These are phyloP conservation scores for Pythium sukuiense DNA, from an alignment of 352 stramenopile genomes.

Conservation along the genomic window DNA sequence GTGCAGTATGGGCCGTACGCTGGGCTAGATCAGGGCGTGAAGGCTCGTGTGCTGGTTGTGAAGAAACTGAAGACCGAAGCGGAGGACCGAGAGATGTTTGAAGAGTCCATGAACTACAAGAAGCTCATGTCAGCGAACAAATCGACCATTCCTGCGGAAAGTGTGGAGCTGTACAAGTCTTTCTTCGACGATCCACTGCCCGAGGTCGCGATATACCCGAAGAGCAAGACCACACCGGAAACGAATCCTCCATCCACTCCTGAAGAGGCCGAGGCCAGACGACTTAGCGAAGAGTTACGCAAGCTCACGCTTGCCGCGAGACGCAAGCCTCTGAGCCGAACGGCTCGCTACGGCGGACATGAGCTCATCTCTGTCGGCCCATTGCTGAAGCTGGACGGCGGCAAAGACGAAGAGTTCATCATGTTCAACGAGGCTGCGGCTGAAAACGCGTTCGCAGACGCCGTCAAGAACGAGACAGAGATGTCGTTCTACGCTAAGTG, in stretches of 20 bases:
- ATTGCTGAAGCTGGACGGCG: constrained; percentile 78
- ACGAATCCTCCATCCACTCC: neutral
- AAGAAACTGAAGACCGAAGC: constrained; percentile 76
- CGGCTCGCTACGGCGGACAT: constrained; percentile 27
- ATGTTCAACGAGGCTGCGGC: constrained; percentile 77
- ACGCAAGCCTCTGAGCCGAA: constrained; percentile 1
- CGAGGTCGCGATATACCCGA: constrained; percentile 48
- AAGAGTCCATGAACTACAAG: constrained; percentile 70
- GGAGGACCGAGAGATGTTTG: constrained; percentile 69
- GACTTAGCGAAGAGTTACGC: constrained; percentile 12
- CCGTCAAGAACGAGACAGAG: constrained; percentile 79
- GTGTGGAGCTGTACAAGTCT: constrained; percentile 77
- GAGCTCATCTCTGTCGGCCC: constrained; percentile 68
- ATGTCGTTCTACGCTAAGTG: constrained; percentile 77
- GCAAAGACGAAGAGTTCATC: constrained; percentile 81
- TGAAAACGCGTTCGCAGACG: constrained; percentile 68
- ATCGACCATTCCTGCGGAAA: constrained; percentile 58
- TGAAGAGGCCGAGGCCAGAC: neutral
- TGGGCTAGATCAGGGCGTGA: constrained; percentile 80
- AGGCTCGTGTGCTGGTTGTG: constrained; percentile 72
- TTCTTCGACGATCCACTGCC: constrained; percentile 78
- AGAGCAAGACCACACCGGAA: constrained; percentile 1
- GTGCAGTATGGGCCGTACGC: constrained; percentile 72
- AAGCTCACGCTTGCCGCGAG: constrained; percentile 20
- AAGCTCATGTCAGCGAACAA: constrained; percentile 54